phyloP scores from a whole-genome alignment of 768 basidiomycete species.

The Boletus sp. region DNA sequence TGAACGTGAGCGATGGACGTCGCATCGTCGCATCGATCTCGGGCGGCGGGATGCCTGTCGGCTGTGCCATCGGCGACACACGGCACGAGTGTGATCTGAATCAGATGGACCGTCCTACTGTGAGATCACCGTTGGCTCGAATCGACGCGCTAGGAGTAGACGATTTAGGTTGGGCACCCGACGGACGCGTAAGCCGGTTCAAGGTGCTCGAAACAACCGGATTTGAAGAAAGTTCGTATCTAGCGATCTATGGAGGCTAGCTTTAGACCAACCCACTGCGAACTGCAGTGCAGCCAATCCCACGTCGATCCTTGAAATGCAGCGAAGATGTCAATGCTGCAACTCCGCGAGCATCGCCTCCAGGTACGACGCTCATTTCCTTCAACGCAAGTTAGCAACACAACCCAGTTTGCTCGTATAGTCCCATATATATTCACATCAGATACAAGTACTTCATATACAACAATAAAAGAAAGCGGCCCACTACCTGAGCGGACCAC shows the following conservation, averaged over 20 bases:
- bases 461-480: not conserved
- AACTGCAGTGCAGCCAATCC: not conserved
- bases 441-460: not conserved
- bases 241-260: no score
- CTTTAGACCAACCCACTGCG: not conserved
- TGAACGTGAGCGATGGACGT: slow-evolving; percentile 20
- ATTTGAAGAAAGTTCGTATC: no score
- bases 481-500: not conserved
- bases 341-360: slow-evolving; percentile 16
- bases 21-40: not conserved
- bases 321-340: not conserved
- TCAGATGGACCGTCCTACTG: no score
- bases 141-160: no score
- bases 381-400: not conserved
- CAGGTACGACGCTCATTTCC: not conserved
- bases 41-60: not conserved
- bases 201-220: no score
- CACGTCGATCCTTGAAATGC: slow-evolving; percentile 9
- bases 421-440: not conserved
- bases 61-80: slow-evolving; percentile 6
- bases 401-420: not conserved
- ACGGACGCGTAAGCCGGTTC: no score
- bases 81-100: not conserved
- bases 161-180: no score
- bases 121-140: no score